Evolutionary conservation across 768 basidiomycete species (phyloP).

Genomic region (Podaxis rugospora): DNA sequence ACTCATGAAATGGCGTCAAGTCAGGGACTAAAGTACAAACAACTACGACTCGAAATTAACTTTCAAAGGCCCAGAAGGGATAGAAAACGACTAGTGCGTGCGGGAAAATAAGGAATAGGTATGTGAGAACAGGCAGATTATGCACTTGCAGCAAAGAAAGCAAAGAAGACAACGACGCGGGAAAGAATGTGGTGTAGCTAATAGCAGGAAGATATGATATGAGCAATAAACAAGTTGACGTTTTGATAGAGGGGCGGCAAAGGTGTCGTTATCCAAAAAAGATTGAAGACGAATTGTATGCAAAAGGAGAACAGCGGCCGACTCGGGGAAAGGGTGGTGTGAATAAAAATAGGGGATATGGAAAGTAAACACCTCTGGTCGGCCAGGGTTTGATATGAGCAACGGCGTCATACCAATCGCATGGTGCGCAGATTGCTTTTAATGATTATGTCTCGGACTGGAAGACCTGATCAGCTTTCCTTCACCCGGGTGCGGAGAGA

Average conservation of each 20-base stretch:
- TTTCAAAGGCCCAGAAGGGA: slow-evolving; percentile 1
- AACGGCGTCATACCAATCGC: slow-evolving; percentile 37
- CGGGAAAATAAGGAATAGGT: background rate
- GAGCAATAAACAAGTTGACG: background rate
- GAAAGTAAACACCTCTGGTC: background rate
- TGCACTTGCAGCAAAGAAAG: background rate
- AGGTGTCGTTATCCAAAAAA: background rate
- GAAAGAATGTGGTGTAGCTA: background rate
- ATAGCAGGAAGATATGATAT: slow-evolving; percentile 5
- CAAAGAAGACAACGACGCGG: background rate
- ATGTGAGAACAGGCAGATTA: background rate
- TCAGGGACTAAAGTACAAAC: background rate
- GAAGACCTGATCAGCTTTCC: slow-evolving; percentile 4
- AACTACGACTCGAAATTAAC: background rate
- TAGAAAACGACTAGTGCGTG: slow-evolving; percentile 1
- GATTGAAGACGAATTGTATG: background rate
- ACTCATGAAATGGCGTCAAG: background rate
- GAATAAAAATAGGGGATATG: background rate
- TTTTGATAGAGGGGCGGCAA: background rate
- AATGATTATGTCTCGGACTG: slow-evolving; percentile 71
- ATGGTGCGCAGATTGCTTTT: slow-evolving; percentile 60
- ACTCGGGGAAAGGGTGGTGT: background rate
- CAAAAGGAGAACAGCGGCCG: background rate
- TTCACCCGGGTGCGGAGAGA: slow-evolving; percentile 4
- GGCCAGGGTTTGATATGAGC: background rate